phyloP scores from a whole-genome alignment of 2,329 filamentous ascomycete genomes.

The Colletotrichum noveboracense region DNA sequence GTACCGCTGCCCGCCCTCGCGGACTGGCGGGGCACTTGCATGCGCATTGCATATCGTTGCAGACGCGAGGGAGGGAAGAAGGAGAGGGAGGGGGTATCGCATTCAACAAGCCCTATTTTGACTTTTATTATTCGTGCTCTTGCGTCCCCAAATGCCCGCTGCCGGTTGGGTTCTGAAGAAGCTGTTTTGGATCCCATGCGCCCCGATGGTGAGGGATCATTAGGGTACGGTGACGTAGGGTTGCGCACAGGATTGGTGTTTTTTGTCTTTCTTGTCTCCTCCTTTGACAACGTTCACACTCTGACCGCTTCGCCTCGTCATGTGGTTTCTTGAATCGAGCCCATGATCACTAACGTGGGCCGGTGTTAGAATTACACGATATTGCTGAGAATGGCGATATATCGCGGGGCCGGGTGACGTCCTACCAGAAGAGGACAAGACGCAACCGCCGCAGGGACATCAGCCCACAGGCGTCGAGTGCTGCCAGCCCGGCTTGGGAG shows the following conservation, averaged over 20 bases:
- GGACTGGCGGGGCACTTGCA: conserved; percentile 20
- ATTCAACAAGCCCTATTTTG: conserved; percentile 12
- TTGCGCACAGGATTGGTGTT: conserved; percentile 5
- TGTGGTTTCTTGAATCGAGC: not conserved
- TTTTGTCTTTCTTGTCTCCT: not conserved
- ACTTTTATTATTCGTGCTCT: not conserved
- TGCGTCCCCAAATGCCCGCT: not conserved
- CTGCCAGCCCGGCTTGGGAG: not conserved
- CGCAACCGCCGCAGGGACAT: not conserved
- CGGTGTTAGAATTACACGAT: not conserved
- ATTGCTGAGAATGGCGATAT: not conserved
- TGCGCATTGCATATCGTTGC: conserved; percentile 21
- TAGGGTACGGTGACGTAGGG: conserved; percentile 21
- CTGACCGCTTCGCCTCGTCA: not conserved
- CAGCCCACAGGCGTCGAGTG: not conserved
- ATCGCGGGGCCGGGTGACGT: not conserved
- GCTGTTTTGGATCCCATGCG: not conserved
- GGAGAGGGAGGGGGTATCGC: not conserved
- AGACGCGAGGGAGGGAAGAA: conserved; percentile 9
- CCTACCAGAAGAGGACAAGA: not conserved
- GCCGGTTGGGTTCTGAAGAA: conserved; percentile 8
- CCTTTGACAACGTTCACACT: not conserved
- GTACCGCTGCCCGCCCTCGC: not conserved
- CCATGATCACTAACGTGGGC: not conserved
- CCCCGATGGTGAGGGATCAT: not conserved